Percentiles rank a stretch among this genome's conserved stretches.
These are phyloP conservation scores for Avena insularis DNA, from an alignment of 176 grass and related monocot genomes.

Conservation along the genomic window DNA sequence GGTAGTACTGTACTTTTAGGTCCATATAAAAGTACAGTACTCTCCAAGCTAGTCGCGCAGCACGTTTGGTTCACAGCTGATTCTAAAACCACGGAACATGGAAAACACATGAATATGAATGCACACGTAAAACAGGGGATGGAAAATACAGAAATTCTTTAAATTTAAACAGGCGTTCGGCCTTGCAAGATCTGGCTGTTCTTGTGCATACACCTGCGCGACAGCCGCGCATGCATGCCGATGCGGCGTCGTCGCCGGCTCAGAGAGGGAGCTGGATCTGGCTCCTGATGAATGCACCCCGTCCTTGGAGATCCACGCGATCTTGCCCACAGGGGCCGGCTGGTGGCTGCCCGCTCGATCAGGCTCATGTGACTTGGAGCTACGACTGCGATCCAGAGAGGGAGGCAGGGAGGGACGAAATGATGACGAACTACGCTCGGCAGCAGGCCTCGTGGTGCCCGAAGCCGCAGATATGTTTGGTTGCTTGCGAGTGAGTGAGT, in stretches of 20 bases:
- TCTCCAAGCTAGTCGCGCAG: too few species aligned
- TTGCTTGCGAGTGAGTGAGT: not conserved
- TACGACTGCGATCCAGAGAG: not conserved
- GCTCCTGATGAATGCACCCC: slow-evolving; percentile 33
- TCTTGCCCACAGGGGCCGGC: slow-evolving; percentile 35
- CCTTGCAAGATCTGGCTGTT: too few species aligned
- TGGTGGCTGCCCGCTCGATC: not conserved
- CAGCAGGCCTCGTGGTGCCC: not conserved
- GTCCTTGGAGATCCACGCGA: slow-evolving; percentile 55
- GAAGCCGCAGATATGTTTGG: slow-evolving; percentile 18
- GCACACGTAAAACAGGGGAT: too few species aligned
- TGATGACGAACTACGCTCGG: slow-evolving; percentile 38
- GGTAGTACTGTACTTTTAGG: not conserved
- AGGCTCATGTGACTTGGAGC: slow-evolving; percentile 41
- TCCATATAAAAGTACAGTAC: too few species aligned
- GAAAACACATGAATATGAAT: too few species aligned
- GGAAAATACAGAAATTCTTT: too few species aligned
- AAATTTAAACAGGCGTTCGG: too few species aligned
- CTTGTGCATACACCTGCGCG: not conserved
- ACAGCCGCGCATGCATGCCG: not conserved
- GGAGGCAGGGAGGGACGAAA: slow-evolving; percentile 33
- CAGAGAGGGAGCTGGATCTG: slow-evolving; percentile 3
- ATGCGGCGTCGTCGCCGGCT: not conserved
- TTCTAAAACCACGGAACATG: too few species aligned
- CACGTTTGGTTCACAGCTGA: too few species aligned